phyloP scores from a whole-genome alignment of 2,329 filamentous ascomycete genomes.

The Pseudogymnoascus sp. region DNA sequence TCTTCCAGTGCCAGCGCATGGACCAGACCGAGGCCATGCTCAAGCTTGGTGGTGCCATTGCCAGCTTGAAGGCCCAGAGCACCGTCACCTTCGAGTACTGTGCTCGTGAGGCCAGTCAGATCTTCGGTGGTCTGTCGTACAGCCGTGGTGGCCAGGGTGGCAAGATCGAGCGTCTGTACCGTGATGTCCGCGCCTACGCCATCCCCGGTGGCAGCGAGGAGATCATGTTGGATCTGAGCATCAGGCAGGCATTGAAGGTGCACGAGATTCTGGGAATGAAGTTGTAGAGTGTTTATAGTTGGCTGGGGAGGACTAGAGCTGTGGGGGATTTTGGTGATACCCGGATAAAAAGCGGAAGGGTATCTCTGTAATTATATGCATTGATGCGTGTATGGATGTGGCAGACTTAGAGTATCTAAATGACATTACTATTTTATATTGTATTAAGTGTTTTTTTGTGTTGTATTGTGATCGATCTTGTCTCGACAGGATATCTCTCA shows the following conservation, averaged over 20 bases:
- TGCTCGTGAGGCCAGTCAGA: constrained; percentile 90
- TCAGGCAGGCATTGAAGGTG: constrained; percentile 81
- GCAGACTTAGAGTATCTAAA: not conserved
- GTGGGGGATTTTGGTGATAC: not conserved
- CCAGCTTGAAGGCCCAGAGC: constrained; percentile 84
- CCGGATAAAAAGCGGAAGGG: constrained; percentile 3
- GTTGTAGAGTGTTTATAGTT: constrained; percentile 43
- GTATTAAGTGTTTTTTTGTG: not conserved
- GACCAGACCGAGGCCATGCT: constrained; percentile 92
- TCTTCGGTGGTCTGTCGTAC: constrained; percentile 92
- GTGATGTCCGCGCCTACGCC: constrained; percentile 92
- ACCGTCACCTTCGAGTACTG: constrained; percentile 97
- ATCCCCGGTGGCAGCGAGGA: constrained; percentile 95
- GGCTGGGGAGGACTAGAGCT: not conserved
- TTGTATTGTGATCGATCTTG: not conserved
- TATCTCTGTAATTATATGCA: constrained; percentile 7
- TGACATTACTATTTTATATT: not conserved
- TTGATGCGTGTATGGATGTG: constrained; percentile 2
- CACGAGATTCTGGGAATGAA: constrained; percentile 94
- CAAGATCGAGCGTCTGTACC: constrained; percentile 89
- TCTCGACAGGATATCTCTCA: not conserved
- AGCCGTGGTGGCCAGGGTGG: constrained; percentile 88
- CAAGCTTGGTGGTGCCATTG: constrained; percentile 88
- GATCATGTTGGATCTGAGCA: constrained; percentile 97
- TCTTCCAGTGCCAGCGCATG: constrained; percentile 92